A percentile compares a stretch with the other conserved stretches of the same genome.
Evolutionary conservation across 1,139 yeast species (phyloP).

Genomic region (Ogataea hybrid): DNA sequence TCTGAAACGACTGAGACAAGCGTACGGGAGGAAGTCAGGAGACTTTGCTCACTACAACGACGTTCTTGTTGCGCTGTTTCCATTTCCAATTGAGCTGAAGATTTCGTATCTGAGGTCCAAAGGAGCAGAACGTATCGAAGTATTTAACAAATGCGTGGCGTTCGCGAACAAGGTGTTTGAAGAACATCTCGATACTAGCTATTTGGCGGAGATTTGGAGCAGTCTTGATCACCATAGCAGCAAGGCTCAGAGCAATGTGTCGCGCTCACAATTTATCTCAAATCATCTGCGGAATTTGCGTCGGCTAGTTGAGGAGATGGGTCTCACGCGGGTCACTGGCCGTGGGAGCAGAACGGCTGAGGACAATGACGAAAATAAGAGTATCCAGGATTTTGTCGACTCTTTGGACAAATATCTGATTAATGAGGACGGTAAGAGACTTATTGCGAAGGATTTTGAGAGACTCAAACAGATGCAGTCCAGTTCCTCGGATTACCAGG

Average conservation of each 20-base stretch:
- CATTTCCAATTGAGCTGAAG: conserved; percentile 52
- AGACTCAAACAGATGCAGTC: conserved; percentile 63
- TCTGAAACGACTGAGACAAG: conserved; percentile 33
- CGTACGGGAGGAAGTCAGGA: conserved; percentile 28
- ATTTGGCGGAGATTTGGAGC: conserved; percentile 51
- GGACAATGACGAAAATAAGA: conserved; percentile 41
- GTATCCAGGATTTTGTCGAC: conserved; percentile 48
- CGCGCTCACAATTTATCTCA: conserved; percentile 45
- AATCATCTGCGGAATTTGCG: conserved; percentile 59
- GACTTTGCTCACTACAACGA: conserved; percentile 36
- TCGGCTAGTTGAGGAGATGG: conserved; percentile 52
- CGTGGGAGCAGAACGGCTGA: conserved; percentile 34
- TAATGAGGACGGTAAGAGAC: conserved; percentile 51
- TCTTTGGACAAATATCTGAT: conserved; percentile 35
- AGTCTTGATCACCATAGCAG: conserved; percentile 37
- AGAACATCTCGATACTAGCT: conserved; percentile 42
- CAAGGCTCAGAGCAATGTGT: conserved; percentile 22
- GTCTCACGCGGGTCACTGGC: conserved; percentile 20
- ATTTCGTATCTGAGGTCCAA: conserved; percentile 39
- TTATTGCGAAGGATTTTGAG: conserved; percentile 61
- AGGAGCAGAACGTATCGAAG: conserved; percentile 37
- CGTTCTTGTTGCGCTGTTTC: conserved; percentile 56
- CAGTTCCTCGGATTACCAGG: conserved; percentile 73
- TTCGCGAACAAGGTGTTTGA: conserved; percentile 35
- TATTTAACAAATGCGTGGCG: conserved; percentile 35